Evolutionary conservation across 208 protist species (phyloP).

Genomic region (Acanthamoeba divionensis): DNA sequence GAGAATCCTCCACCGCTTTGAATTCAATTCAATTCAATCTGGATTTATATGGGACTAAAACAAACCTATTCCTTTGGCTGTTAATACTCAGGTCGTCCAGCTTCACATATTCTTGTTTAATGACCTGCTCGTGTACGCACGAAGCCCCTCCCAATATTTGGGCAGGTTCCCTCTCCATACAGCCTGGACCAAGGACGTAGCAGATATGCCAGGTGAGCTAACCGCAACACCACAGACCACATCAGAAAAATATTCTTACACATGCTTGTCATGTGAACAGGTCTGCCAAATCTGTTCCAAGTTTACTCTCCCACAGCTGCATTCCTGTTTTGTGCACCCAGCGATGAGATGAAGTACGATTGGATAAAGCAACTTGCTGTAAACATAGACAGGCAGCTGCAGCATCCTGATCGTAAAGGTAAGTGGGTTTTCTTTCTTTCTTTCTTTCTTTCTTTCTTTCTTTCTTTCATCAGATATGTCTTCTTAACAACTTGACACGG

Average conservation of each 20-base stretch:
- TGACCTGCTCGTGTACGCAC: conserved; percentile 2
- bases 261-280: background rate
- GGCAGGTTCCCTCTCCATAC: conserved; percentile 11
- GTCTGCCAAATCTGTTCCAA: background rate
- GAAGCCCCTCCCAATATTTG: background rate
- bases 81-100: background rate
- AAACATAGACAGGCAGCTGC: conserved; percentile 23
- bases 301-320: conserved; percentile 14
- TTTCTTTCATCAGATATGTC: background rate
- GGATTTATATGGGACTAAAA: too few species aligned
- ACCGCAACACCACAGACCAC: background rate
- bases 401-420: background rate
- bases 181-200: conserved; percentile 30
- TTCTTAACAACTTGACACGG: background rate
- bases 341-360: conserved; percentile 41
- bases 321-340: conserved; percentile 5
- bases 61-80: too few species aligned
- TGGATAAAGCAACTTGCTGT: conserved; percentile 22
- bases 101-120: conserved; percentile 24
- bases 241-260: background rate
- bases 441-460: background rate
- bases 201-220: background rate
- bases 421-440: background rate
- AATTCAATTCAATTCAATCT: too few species aligned
- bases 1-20: too few species aligned